phyloP scores from a whole-genome alignment of 2,329 filamentous ascomycete species.

The Lasiodiplodia gonubiensis region DNA sequence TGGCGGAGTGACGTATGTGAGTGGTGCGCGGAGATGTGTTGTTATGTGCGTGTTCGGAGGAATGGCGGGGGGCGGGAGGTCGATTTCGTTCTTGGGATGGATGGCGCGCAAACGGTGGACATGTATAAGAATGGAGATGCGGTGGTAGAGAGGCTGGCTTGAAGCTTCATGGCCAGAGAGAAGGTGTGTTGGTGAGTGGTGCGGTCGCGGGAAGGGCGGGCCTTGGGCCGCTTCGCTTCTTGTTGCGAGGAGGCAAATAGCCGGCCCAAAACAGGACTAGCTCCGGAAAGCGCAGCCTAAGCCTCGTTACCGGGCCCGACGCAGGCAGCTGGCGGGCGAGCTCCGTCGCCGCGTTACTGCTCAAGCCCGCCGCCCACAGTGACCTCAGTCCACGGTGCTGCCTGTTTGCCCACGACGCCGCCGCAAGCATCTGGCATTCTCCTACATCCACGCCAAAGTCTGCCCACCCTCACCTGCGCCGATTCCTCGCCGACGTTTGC shows the following conservation, averaged over 20 bases:
- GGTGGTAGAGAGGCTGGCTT: conserved; percentile 18
- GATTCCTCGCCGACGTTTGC: not conserved
- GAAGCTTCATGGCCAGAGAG: conserved; percentile 19
- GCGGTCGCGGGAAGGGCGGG: conserved; percentile 12
- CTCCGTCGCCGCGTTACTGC: not conserved
- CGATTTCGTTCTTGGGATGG: conserved; percentile 15
- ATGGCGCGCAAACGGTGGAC: conserved; percentile 20
- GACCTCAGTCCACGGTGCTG: conserved; percentile 6
- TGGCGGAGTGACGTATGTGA: conserved; percentile 25
- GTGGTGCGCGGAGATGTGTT: conserved; percentile 13
- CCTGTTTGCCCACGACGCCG: conserved; percentile 7
- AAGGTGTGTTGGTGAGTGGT: conserved; percentile 19
- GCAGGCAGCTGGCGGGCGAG: conserved; percentile 2
- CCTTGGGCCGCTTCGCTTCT: conserved; percentile 22
- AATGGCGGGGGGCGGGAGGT: conserved; percentile 23
- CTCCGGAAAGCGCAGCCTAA: not conserved
- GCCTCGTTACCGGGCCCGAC: not conserved
- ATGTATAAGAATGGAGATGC: conserved; percentile 28
- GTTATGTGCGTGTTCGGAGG: conserved; percentile 27
- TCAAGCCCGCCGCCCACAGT: not conserved
- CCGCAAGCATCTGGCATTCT: not conserved
- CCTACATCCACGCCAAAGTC: not conserved
- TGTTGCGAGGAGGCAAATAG: conserved; percentile 10
- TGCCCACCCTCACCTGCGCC: not conserved
- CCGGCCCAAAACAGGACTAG: conserved; percentile 4